These are phyloP conservation scores for Diaporthe ilicicola DNA, from an alignment of 2,329 filamentous ascomycete species.

Conservation along the genomic window DNA sequence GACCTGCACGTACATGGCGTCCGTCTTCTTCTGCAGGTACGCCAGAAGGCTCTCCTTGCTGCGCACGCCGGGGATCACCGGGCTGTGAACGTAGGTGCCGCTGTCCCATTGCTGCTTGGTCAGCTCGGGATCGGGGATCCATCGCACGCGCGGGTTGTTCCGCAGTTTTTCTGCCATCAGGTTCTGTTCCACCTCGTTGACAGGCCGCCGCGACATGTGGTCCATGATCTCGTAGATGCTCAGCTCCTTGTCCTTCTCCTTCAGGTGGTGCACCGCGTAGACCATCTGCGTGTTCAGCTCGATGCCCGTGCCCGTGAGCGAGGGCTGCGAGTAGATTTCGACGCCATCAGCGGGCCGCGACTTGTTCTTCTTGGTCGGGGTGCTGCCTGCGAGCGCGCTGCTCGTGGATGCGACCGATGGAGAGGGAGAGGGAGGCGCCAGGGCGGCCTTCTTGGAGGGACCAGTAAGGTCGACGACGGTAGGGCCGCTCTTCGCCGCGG, in stretches of 20 bases:
- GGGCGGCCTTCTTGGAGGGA: conserved; percentile 51
- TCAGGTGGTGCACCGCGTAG: conserved; percentile 86
- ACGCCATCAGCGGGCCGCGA: conserved; percentile 57
- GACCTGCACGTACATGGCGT: conserved; percentile 82
- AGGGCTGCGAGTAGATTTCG: conserved; percentile 78
- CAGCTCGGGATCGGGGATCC: conserved; percentile 63
- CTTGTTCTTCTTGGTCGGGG: conserved; percentile 71
- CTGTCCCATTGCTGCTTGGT: conserved; percentile 72
- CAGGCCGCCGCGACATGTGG: conserved; percentile 77
- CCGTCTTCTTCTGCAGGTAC: conserved; percentile 82
- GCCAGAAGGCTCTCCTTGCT: conserved; percentile 79
- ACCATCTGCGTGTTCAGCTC: conserved; percentile 89
- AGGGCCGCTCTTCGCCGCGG: conserved; percentile 60
- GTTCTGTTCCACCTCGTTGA: conserved; percentile 68
- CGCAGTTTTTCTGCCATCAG: conserved; percentile 75
- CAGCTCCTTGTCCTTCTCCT: conserved; percentile 75
- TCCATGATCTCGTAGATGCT: conserved; percentile 79
- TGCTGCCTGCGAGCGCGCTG: conserved; percentile 56
- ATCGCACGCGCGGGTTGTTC: conserved; percentile 67
- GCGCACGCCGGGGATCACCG: conserved; percentile 81
- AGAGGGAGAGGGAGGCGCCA: conserved; percentile 69
- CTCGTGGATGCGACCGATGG: conserved; percentile 63
- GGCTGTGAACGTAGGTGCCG: conserved; percentile 84
- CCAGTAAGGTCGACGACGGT: conserved; percentile 61
- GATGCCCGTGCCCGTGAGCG: conserved; percentile 77